These are phyloP conservation scores for Podosphaera fusca DNA, from an alignment of 2,329 filamentous ascomycete genomes.

Conservation along the genomic window DNA sequence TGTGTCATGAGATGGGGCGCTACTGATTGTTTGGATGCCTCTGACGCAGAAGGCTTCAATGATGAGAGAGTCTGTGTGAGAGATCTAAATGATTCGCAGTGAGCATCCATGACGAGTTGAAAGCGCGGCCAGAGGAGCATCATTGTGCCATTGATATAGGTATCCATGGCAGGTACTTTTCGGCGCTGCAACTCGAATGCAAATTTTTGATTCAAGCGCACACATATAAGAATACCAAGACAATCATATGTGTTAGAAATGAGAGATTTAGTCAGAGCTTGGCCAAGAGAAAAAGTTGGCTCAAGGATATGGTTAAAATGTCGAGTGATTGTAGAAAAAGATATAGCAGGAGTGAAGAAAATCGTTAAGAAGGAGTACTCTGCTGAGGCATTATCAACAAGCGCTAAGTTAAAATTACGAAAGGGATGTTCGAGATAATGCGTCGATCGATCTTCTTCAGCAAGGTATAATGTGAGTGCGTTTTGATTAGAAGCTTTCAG, in stretches of 20 bases:
- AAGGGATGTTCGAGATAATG: slow-evolving; percentile 85
- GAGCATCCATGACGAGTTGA: slow-evolving; percentile 79
- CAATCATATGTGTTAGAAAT: slow-evolving; percentile 60
- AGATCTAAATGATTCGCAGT: slow-evolving; percentile 64
- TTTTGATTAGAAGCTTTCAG: slow-evolving; percentile 49
- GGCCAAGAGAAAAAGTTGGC: slow-evolving; percentile 67
- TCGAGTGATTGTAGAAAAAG: slow-evolving; percentile 53
- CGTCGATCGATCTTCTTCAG: slow-evolving; percentile 66
- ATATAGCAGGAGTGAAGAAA: slow-evolving; percentile 64
- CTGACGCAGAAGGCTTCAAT: slow-evolving; percentile 22
- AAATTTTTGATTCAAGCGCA: slow-evolving; percentile 78
- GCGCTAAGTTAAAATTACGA: slow-evolving; percentile 78
- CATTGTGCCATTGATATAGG: slow-evolving; percentile 80
- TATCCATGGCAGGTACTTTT: slow-evolving; percentile 70
- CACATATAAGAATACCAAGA: slow-evolving; percentile 70
- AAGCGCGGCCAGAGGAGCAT: slow-evolving; percentile 95
- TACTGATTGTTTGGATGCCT: slow-evolving; percentile 40
- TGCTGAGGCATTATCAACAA: slow-evolving; percentile 80
- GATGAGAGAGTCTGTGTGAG: slow-evolving; percentile 28
- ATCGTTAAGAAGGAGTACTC: slow-evolving; percentile 86
- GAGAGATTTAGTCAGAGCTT: slow-evolving; percentile 51
- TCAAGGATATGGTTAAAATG: slow-evolving; percentile 79
- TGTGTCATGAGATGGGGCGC: slow-evolving; percentile 86
- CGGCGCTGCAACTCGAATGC: slow-evolving; percentile 85
- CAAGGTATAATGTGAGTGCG: slow-evolving; percentile 68